A percentile compares a stretch with the other conserved stretches of the same genome.
These are phyloP conservation scores for Erythrophleum ivorense DNA, from an alignment of 331 rosid species.

Conservation along the genomic window DNA sequence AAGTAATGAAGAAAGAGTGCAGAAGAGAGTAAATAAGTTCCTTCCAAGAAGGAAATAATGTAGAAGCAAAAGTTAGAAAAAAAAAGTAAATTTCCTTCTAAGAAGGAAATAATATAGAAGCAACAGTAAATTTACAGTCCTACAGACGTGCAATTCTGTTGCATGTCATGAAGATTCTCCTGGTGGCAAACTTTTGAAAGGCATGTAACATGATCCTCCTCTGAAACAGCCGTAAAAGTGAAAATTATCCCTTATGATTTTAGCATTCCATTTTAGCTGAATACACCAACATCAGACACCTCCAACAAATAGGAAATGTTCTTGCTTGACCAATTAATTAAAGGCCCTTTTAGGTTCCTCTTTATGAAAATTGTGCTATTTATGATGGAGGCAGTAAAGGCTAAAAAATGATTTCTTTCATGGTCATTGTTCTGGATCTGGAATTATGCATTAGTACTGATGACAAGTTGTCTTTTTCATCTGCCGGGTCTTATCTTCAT, in stretches of 20 bases:
- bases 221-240: neutral
- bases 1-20: too few relatives aligned
- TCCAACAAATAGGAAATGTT: neutral
- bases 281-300: neutral
- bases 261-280: neutral
- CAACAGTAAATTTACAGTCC: too few relatives aligned
- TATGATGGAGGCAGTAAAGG: neutral
- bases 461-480: slow-evolving; percentile 12
- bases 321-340: neutral
- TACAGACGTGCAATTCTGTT: too few relatives aligned
- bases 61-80: too few relatives aligned
- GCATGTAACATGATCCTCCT: neutral
- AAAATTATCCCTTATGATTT: neutral
- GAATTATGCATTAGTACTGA: neutral
- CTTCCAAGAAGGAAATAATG: too few relatives aligned
- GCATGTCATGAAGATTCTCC: too few relatives aligned
- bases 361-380: too few relatives aligned
- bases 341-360: neutral
- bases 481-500: slow-evolving; percentile 22
- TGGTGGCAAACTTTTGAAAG: neutral
- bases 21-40: too few relatives aligned
- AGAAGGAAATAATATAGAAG: too few relatives aligned
- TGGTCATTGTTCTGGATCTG: slow-evolving; percentile 15
- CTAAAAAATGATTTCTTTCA: neutral
- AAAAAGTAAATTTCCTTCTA: too few relatives aligned